Evolutionary conservation across 306 rosid species (phyloP).

Genomic region (Prosopis cineraria): DNA sequence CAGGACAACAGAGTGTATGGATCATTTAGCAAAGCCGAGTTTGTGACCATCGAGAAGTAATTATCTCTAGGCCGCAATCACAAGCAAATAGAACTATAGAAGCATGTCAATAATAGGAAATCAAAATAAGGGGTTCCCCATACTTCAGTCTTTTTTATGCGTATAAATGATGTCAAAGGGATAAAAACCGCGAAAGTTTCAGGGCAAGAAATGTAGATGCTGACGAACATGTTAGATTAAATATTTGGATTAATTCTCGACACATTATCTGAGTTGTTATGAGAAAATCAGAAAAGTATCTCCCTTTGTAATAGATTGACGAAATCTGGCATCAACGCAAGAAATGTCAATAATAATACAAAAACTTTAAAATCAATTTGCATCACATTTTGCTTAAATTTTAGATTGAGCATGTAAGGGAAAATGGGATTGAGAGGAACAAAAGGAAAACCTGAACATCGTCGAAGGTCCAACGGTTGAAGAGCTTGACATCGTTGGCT

Average conservation of each 20-base stretch:
- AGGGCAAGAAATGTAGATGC: not conserved
- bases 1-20: not conserved
- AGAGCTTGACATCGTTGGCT: conserved; percentile 39
- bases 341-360: not conserved
- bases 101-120: not conserved
- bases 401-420: not conserved
- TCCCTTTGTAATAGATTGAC: not conserved
- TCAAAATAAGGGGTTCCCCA: not conserved
- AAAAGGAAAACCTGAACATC: conserved; percentile 34
- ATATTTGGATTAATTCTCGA: not conserved
- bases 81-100: not conserved
- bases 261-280: not conserved
- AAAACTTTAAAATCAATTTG: not conserved
- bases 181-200: not conserved
- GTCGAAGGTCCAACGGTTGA: conserved; percentile 40
- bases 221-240: not conserved
- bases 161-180: not conserved
- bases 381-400: not conserved
- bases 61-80: not conserved
- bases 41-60: not conserved
- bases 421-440: not conserved
- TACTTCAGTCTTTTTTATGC: not conserved
- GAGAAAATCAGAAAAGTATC: not conserved
- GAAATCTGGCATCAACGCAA: not conserved
- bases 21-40: not conserved